Evolutionary conservation across 495 filamentous ascomycete genomes (phyloP).

Genomic region (Podospora pseudocomata): DNA sequence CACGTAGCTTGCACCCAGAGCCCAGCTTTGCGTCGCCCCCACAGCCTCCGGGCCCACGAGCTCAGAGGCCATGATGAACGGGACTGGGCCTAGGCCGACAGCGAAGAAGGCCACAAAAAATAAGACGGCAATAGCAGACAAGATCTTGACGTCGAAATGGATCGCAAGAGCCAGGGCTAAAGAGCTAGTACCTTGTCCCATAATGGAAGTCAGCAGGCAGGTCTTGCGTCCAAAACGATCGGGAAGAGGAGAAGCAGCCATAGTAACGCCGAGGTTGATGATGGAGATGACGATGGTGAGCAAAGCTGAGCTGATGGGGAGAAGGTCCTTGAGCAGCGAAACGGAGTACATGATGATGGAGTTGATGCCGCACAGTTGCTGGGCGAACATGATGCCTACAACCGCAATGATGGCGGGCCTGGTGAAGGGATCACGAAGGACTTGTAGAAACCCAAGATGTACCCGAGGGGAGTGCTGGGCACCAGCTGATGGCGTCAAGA

Average conservation of each 20-base stretch:
- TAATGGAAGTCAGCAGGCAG: slow-evolving; percentile 74
- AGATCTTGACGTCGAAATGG: slow-evolving; percentile 57
- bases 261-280: slow-evolving; percentile 80
- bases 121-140: slow-evolving; percentile 76
- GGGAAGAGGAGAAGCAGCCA: slow-evolving; percentile 73
- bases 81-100: slow-evolving; percentile 87
- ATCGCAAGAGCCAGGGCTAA: slow-evolving; percentile 75
- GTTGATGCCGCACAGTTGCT: slow-evolving; percentile 93
- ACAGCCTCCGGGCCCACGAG: slow-evolving; percentile 85
- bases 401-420: slow-evolving; percentile 80
- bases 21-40: slow-evolving; percentile 81
- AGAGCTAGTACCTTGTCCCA: slow-evolving; percentile 76
- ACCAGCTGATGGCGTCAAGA: slow-evolving; percentile 31
- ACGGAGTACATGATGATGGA: slow-evolving; percentile 98
- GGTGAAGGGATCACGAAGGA: slow-evolving; percentile 60
- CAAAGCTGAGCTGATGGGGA: slow-evolving; percentile 71
- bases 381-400: slow-evolving; percentile 84
- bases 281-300: slow-evolving; percentile 81
- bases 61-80: slow-evolving; percentile 88
- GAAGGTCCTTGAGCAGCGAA: slow-evolving; percentile 69
- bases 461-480: slow-evolving; percentile 31
- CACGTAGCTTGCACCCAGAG: slow-evolving; percentile 80
- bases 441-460: slow-evolving; percentile 64
- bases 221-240: slow-evolving; percentile 83
- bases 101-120: slow-evolving; percentile 87